These are phyloP conservation scores for Fraxinus angustifolia DNA, from an alignment of 305 asterid species.

Conservation along the genomic window DNA sequence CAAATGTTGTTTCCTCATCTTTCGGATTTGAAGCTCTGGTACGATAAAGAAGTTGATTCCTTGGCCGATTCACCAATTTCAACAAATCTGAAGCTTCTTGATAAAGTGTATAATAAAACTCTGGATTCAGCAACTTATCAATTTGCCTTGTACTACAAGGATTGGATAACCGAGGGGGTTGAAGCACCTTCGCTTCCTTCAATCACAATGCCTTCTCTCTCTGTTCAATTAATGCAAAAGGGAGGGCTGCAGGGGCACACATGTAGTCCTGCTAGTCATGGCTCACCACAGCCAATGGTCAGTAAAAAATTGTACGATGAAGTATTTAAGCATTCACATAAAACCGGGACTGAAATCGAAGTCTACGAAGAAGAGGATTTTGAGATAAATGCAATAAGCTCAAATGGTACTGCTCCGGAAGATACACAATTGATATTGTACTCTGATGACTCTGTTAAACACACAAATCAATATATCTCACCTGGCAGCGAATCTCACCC, in stretches of 20 bases:
- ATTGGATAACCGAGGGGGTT: conserved; percentile 65
- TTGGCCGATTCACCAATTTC: conserved; percentile 28
- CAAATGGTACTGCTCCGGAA: conserved; percentile 42
- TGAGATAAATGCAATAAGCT: conserved; percentile 38
- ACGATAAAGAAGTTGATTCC: conserved; percentile 37
- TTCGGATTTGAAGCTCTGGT: conserved; percentile 58
- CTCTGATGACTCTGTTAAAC: conserved; percentile 33
- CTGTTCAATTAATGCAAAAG: conserved; percentile 23
- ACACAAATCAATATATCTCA: conserved; percentile 26
- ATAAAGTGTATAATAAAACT: conserved; percentile 43
- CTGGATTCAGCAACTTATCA: conserved; percentile 58
- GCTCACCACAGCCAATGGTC: conserved; percentile 60
- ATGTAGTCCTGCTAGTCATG: conserved; percentile 42
- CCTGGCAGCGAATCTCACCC: conserved; percentile 27
- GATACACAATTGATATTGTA: conserved; percentile 43
- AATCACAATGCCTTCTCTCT: conserved; percentile 43
- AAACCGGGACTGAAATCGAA: conserved; percentile 28
- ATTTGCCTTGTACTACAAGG: conserved; percentile 68
- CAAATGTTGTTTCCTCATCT: conserved; percentile 55
- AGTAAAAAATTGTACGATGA: conserved; percentile 64
- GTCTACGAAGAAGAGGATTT: conserved; percentile 37
- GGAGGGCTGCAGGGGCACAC: conserved; percentile 37
- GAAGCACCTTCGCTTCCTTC: conserved; percentile 58
- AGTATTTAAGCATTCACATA: conserved; percentile 46
- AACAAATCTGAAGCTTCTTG: conserved; percentile 41